Evolutionary conservation across 306 rosid species (phyloP).

Genomic region (Dalbergia oliveri): DNA sequence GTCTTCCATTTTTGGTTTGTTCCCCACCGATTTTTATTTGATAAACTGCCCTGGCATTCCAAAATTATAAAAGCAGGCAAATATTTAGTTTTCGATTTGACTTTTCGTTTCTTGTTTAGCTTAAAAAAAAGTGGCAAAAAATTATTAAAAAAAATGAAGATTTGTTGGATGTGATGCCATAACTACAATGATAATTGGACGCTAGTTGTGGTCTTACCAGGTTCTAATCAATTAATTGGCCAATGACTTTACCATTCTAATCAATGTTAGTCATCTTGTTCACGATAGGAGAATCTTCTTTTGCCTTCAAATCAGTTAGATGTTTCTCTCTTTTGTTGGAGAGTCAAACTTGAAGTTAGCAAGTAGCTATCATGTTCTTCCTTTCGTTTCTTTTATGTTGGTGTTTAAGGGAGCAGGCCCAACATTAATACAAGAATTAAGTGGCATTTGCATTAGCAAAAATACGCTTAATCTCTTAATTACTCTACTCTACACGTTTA

Average conservation of each 20-base stretch:
- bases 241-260: conserved; percentile 42
- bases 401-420: conserved; percentile 48
- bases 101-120: conserved; percentile 12
- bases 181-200: conserved; percentile 49
- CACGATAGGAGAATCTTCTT: conserved; percentile 50
- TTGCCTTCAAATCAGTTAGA: conserved; percentile 42
- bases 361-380: conserved; percentile 52
- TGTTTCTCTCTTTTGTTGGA: conserved; percentile 39
- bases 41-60: neutral
- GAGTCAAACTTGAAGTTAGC: conserved; percentile 62
- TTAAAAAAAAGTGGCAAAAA: conserved; percentile 6
- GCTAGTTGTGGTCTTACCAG: conserved; percentile 34
- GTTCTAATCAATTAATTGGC: conserved; percentile 27
- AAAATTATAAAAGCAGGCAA: conserved; percentile 2
- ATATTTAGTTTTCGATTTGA: conserved; percentile 37
- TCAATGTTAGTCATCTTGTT: conserved; percentile 36
- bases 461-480: conserved; percentile 21
- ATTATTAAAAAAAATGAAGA: neutral
- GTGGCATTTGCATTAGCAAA: conserved; percentile 38
- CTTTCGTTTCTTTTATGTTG: conserved; percentile 43
- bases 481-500: conserved; percentile 21
- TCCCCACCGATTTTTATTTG: neutral
- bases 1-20: no score
- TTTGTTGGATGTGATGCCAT: conserved; percentile 44
- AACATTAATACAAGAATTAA: conserved; percentile 9